Base-by-base conservation (phyloP, 2,329 filamentous ascomycete species). In the Talaromyces sp. region DNA sequence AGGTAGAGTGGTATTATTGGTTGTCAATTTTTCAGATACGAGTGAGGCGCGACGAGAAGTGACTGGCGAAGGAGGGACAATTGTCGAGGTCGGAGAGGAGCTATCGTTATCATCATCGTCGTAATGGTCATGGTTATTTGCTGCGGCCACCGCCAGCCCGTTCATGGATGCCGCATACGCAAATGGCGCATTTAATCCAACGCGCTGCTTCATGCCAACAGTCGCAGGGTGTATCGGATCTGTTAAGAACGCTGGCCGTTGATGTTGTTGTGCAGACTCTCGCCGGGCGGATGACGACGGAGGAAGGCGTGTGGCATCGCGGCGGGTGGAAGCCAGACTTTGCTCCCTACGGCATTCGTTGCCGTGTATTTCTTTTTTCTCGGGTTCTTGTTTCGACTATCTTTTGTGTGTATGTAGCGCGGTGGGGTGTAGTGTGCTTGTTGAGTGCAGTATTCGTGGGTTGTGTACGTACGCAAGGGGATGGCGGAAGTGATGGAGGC, bases 261-360 rank as follows among this genome's bases (percentile, higher is more conserved):
- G 65, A 71, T 61, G 72, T 36, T 64, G 69, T 18, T 47, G n/a
- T 23, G 7, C 14, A 42, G 40, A 47, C n/a, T 27, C 44, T 54
- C 47, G 27, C 44, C 67, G 65, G 63, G 61, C 66, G 63, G 68
- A 64, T 54, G 68, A 60, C 65, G 68, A 68, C 56, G 68, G 56
- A 44, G 66, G 61, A 68, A 68, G 69, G 71, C 72, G 69, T 69
- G 71, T 70, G 66, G 67, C 74, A 75, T 75, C 70, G 71, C 72
- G 69, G 69, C 67, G 69, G 73, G 66, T 68, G 70, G 70, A 72
- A 76, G 74, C 74, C 74, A 76, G 74, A 69, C 72, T 76, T 61
- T 61, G 67, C 65, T 54, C 40, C 47, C 65, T 66, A 69, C 73
- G 73, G 74, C 74, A 72, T 73, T 70, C 72, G 72, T 72, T 51